Percentiles rank a stretch among this genome's conserved stretches.
phyloP scores from a whole-genome alignment of 768 basidiomycete genomes.

The Lentinula sp. region DNA sequence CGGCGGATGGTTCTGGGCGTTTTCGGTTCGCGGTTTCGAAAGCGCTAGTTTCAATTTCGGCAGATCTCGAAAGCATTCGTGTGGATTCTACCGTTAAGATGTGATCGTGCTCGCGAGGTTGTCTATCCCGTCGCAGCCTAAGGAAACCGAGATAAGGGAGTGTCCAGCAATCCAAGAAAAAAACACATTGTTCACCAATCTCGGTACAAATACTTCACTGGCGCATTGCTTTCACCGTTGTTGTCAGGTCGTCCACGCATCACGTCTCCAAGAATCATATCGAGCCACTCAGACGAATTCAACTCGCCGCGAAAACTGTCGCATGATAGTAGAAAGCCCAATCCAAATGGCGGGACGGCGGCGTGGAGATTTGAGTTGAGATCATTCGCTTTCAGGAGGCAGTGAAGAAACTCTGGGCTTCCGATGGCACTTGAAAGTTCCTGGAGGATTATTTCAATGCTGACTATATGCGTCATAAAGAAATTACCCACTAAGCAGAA shows the following conservation, averaged over 20 bases:
- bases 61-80: too few relatives aligned
- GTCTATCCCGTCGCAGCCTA: not conserved
- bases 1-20: not conserved
- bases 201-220: not conserved
- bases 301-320: not conserved
- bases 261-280: not conserved
- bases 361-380: not conserved
- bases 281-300: not conserved
- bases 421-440: not conserved
- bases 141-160: not conserved
- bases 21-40: not conserved
- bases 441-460: not conserved
- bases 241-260: not conserved
- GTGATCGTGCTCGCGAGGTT: not conserved
- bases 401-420: not conserved
- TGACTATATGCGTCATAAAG: not conserved
- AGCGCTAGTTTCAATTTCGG: too few relatives aligned
- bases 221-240: not conserved
- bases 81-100: too few relatives aligned
- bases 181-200: not conserved
- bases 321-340: not conserved
- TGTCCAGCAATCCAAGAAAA: too few relatives aligned
- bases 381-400: not conserved
- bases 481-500: not conserved
- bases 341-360: not conserved